phyloP scores from a whole-genome alignment of 1,284 basidiomycete species.

The Ustilago lituana region DNA sequence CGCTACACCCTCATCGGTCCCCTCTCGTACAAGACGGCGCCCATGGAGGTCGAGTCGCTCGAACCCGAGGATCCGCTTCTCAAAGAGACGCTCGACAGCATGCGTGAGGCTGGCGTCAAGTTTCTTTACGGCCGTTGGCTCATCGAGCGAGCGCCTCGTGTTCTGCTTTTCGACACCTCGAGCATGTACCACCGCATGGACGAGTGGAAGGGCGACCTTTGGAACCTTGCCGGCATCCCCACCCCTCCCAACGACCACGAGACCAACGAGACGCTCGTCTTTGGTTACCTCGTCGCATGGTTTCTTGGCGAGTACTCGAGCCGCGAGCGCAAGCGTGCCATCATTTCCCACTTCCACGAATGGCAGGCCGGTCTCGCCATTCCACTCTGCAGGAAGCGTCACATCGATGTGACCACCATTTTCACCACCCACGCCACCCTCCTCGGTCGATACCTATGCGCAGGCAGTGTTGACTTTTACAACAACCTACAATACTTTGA shows the following conservation, averaged over 20 bases:
- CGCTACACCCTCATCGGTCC: slow-evolving; percentile 92
- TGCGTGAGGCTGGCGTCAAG: slow-evolving; percentile 80
- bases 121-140: slow-evolving; percentile 95
- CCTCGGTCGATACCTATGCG: slow-evolving; percentile 95
- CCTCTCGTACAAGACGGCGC: slow-evolving; percentile 94
- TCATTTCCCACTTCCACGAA: slow-evolving; percentile 98
- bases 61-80: slow-evolving; percentile 73
- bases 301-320: slow-evolving; percentile 94
- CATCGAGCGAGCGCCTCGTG: slow-evolving; percentile 92
- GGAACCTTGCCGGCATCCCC: slow-evolving; percentile 97
- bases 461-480: slow-evolving; percentile 97
- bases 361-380: slow-evolving; percentile 99
- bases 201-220: slow-evolving; percentile 98
- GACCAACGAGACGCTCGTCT: slow-evolving; percentile 97
- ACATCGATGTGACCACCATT: slow-evolving; percentile 96
- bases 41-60: slow-evolving; percentile 95
- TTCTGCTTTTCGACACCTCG: slow-evolving; percentile 93
- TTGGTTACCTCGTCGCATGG: slow-evolving; percentile 99
- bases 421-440: slow-evolving; percentile 96
- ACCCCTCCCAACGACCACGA: slow-evolving; percentile 94
- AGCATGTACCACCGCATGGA: slow-evolving; percentile 86
- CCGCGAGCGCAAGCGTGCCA: slow-evolving; percentile 80
- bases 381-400: slow-evolving; percentile 91
- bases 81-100: slow-evolving; percentile 58
- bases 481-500: slow-evolving; percentile 99